Base-by-base conservation (phyloP, 2,329 filamentous ascomycete species). In the Ceratocystis alfenasii region DNA sequence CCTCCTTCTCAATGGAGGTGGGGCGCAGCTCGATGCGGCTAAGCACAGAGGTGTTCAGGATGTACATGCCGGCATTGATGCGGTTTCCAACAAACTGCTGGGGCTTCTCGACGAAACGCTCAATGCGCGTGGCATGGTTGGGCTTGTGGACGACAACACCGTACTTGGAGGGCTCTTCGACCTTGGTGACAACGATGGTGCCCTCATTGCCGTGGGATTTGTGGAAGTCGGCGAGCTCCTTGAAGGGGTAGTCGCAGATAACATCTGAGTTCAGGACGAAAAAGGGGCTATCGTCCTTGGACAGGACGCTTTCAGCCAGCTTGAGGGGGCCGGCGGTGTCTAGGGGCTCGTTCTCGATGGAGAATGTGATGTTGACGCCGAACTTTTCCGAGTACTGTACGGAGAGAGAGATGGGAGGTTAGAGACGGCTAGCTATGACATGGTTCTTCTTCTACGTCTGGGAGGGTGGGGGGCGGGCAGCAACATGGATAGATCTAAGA, bases 71-170 rank as follows among this genome's bases (percentile, higher is more conserved):
- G 71, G 93, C 94, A 73, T 97, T 97, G 83, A 97, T 97, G 70
- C 93, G 89, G 84, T 97, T 97, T 73, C 93, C 93, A 67, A 97
- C 93, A 74, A 96, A 97, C 79, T 97, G 90, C 75, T 97, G 90
- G 46, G 93, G 93, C 83, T 99, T 99, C 85, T 99, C 93, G 71
- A 99, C 94, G 80, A 99, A 99, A 71, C 94, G 91, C 78, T 99
- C 94, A 77, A 99, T 97, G 74, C 89, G 86, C 60, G 90, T 90
- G 65, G 89, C 79, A 78, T 96, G 90, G 76, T 87, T 89, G 69
- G 91, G 90, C 81, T 95, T 94, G 86, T 97, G 93, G 36, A 99
- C 94, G 66, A 99, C 87, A 71, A 99, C 93, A 84, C 93, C 93
- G 76, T 97, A 99, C 79, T 99, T 99, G 74, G 90, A 95, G 55